Percentiles rank a stretch among this genome's conserved stretches.
These are phyloP conservation scores for Serendipita sp. DNA, from an alignment of 768 basidiomycete species.

Conservation along the genomic window DNA sequence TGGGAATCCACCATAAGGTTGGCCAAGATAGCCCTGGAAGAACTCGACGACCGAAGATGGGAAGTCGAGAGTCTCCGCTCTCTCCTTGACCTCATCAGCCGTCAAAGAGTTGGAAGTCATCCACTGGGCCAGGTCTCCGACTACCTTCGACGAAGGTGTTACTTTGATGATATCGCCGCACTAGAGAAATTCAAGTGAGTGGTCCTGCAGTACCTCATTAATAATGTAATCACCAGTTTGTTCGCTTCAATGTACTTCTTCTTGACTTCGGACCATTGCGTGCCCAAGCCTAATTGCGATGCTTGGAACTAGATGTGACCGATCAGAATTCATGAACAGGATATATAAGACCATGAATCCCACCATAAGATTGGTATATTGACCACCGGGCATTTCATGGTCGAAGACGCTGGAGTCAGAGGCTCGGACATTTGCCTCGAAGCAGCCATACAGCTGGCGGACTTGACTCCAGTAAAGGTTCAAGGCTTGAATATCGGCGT, in stretches of 20 bases:
- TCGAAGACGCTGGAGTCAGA: conserved; percentile 97
- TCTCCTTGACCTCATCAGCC: conserved; percentile 70
- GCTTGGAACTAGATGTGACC: conserved; percentile 78
- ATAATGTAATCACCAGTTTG: conserved; percentile 46
- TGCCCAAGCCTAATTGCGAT: conserved; percentile 87
- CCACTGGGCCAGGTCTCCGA: conserved; percentile 98
- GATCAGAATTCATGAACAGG: neutral
- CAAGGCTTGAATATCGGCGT: conserved; percentile 91
- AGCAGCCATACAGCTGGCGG: conserved; percentile 85
- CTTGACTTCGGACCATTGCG: conserved; percentile 96
- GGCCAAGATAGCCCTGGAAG: conserved; percentile 98
- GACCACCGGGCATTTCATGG: conserved; percentile 98
- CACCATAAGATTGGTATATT: conserved; percentile 89
- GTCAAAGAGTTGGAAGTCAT: conserved; percentile 90
- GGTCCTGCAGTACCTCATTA: neutral
- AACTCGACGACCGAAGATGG: conserved; percentile 94
- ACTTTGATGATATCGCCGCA: conserved; percentile 98
- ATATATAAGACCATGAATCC: conserved; percentile 15
- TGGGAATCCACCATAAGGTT: conserved; percentile 97
- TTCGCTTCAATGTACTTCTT: conserved; percentile 98
- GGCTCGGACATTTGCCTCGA: conserved; percentile 94
- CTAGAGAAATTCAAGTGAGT: conserved; percentile 22
- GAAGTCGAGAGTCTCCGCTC: conserved; percentile 88
- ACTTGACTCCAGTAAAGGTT: conserved; percentile 98
- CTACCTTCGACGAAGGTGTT: conserved; percentile 96